Conservation (phyloP, 164 flowering plant species). For the Warburgia ugandensis region DNA sequence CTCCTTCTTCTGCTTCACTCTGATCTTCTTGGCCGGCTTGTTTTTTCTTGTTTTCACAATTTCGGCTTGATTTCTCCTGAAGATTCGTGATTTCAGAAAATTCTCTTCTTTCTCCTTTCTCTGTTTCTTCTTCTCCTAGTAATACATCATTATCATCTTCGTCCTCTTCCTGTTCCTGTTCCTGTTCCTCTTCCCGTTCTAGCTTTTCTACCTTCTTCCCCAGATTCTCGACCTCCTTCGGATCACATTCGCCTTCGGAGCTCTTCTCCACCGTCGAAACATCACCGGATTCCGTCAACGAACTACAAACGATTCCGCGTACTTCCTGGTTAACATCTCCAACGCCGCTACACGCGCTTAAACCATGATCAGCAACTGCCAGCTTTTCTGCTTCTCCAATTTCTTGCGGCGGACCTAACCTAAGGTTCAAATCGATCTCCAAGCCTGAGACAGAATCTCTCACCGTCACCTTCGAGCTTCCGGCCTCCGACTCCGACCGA, state of each 20-base stretch:
- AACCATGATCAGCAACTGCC: too few species aligned
- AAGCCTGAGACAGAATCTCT: constrained; percentile 13
- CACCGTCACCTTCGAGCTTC: not conserved
- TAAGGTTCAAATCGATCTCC: constrained; percentile 31
- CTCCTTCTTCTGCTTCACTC: not conserved
- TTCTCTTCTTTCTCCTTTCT: not conserved
- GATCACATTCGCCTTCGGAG: not conserved
- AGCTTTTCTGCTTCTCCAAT: constrained; percentile 5
- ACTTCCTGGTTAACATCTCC: constrained; percentile 9
- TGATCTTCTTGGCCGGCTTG: not conserved
- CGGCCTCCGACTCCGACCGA: not conserved
- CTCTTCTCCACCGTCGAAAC: constrained; percentile 15
- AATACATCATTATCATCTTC: too few species aligned
- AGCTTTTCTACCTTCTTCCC: not conserved
- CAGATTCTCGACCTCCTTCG: not conserved
- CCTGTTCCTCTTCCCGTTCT: not conserved
- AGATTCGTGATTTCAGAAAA: not conserved
- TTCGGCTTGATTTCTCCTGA: too few species aligned
- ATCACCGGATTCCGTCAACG: constrained; percentile 7
- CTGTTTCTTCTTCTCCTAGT: not conserved
- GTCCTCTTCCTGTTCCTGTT: not conserved
- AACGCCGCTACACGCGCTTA: constrained; percentile 20
- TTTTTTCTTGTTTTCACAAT: too few species aligned
- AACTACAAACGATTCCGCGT: constrained; percentile 4
- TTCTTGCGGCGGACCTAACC: constrained; percentile 17